A percentile compares a stretch with the other conserved stretches of the same genome.
Evolutionary conservation across 352 stramenopile species (phyloP).

Genomic region (Pythium insidiosum): DNA sequence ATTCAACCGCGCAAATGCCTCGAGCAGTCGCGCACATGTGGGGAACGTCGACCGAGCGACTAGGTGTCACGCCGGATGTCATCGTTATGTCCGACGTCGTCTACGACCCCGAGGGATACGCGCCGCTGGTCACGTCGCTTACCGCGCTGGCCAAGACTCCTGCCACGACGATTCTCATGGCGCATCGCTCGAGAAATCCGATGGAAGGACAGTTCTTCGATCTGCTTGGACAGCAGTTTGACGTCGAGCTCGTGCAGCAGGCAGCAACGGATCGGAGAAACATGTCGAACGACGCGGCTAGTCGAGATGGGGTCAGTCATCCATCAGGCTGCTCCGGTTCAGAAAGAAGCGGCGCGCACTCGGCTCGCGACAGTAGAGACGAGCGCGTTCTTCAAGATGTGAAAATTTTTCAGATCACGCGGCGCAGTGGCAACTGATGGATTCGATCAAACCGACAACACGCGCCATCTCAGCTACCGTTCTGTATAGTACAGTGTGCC

Average conservation of each 20-base stretch:
- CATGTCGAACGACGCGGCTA: not conserved
- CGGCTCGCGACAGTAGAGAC: not conserved
- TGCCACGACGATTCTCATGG: conserved; percentile 57
- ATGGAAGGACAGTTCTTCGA: conserved; percentile 82
- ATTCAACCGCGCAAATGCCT: not conserved
- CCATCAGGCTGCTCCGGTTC: conserved; percentile 1
- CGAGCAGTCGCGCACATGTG: conserved; percentile 39
- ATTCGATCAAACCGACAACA: no score
- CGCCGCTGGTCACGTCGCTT: conserved; percentile 53
- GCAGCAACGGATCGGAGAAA: not conserved
- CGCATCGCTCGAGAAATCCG: conserved; percentile 66
- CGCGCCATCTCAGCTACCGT: no score
- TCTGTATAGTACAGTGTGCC: no score
- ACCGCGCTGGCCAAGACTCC: conserved; percentile 22
- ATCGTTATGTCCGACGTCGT: conserved; percentile 76
- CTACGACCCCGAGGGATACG: conserved; percentile 72
- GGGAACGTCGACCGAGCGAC: conserved; percentile 29
- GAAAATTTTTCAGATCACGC: conserved; percentile 53
- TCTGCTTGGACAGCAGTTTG: conserved; percentile 32
- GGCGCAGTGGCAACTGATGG: no score
- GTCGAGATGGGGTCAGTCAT: no score
- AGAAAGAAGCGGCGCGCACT: not conserved
- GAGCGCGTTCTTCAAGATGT: conserved; percentile 46
- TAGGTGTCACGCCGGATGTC: conserved; percentile 41
- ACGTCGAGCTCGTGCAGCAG: conserved; percentile 42